phyloP scores from a whole-genome alignment of 2,329 filamentous ascomycete species.

The Pseudogymnoascus sp. region DNA sequence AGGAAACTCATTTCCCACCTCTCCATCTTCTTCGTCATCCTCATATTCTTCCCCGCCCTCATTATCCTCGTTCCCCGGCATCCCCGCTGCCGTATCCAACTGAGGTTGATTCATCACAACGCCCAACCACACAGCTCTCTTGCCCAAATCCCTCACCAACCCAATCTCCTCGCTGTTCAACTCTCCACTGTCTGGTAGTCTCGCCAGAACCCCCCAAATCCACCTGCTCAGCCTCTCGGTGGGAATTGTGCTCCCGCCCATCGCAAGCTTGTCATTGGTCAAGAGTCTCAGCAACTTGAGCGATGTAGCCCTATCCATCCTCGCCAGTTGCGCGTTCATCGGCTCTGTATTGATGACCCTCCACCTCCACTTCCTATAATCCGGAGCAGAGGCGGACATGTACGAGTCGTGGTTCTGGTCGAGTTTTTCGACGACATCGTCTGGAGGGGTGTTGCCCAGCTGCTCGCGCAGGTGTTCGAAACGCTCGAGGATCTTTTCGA shows the following conservation, averaged over 20 bases:
- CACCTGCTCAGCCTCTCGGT: conserved; percentile 58
- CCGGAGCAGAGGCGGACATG: conserved; percentile 42
- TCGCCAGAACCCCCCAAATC: conserved; percentile 76
- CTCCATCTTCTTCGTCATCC: conserved; percentile 8
- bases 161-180: conserved; percentile 68
- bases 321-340: conserved; percentile 48
- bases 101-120: conserved; percentile 24
- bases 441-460: conserved; percentile 48
- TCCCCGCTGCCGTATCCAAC: conserved; percentile 30
- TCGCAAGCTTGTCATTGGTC: conserved; percentile 13
- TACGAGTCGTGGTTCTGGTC: conserved; percentile 40
- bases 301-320: conserved; percentile 58
- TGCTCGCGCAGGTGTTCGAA: conserved; percentile 56
- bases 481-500: conserved; percentile 52
- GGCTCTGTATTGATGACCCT: conserved; percentile 47
- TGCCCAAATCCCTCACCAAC: conserved; percentile 69
- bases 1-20: background rate
- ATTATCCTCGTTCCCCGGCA: conserved; percentile 32
- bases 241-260: conserved; percentile 41
- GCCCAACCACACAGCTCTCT: conserved; percentile 54
- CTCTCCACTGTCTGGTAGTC: conserved; percentile 64
- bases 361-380: conserved; percentile 43
- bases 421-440: conserved; percentile 44
- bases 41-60: conserved; percentile 18
- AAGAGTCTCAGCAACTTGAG: conserved; percentile 57